Base-by-base conservation (phyloP, 1,139 yeast genomes). In the Sugiyamaella castrensis region DNA sequence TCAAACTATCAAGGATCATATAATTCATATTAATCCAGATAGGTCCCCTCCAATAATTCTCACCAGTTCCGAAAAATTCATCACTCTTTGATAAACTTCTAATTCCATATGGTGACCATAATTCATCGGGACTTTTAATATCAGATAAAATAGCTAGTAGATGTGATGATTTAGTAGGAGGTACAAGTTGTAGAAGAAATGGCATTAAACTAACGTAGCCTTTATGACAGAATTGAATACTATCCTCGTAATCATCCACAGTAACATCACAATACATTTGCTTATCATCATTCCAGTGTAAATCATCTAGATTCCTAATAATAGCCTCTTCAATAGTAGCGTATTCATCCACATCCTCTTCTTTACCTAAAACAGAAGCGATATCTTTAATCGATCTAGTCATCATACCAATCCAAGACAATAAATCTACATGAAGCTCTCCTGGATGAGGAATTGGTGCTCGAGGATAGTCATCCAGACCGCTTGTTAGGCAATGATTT, bases 41-140 rank as follows among this genome's bases (percentile, higher is more conserved):
- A 15, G 96, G 91, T 0, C 97, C 94, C 53, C 96, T 77, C 99
- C 99, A 92, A 70, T 92, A 92, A 66, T 92, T 84, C 61, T 94
- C 98, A 8, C 77, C 92, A 0, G 83, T 79, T 52, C 85, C 86
- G 67, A 84, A 92, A 53, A 65, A 70, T 29, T 71, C 71, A 60
- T 87, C 92, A 8, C 76, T 63, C 59, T 80, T 82, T 1, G 97
- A 87, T 35, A 92, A 72, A 1, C 96, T 86, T 57, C 96, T 75
- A 40, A 94, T 72, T 11, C 98, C 99, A 59, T 66, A 88, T 1
- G 77, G 77, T 1, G 91, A 72, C 87, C 95, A 91, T 48, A 94
- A 68, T 59, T 83, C 81, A 10, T 81, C 79, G 1, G 91, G 87
- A 60, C 89, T 84, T 1, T 79, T 64, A 45, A 92, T 75, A 46